Percentiles rank a stretch among this genome's conserved stretches.
These are phyloP conservation scores for Phyllosticta citrichinensis DNA, from an alignment of 2,329 filamentous ascomycete species.

Conservation along the genomic window DNA sequence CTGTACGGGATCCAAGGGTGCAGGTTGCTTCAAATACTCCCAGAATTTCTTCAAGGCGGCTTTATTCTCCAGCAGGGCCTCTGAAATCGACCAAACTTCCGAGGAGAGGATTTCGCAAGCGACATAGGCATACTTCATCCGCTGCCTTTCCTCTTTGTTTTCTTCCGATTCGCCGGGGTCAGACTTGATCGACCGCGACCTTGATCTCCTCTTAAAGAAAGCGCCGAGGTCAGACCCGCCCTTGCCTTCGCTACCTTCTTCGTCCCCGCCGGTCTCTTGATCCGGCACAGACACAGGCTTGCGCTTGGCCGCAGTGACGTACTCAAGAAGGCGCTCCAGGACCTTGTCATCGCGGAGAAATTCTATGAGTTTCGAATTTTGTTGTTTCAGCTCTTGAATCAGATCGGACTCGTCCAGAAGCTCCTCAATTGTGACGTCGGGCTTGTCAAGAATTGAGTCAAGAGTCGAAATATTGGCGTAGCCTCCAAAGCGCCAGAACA, in stretches of 20 bases:
- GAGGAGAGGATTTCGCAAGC: constrained; percentile 89
- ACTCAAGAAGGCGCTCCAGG: constrained; percentile 76
- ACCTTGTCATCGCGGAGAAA: constrained; percentile 82
- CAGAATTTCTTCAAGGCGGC: constrained; percentile 75
- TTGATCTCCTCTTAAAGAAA: constrained; percentile 37
- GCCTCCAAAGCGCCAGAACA: constrained; percentile 99
- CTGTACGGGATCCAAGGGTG: constrained; percentile 83
- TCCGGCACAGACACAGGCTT: constrained; percentile 30
- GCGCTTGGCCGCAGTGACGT: constrained; percentile 69
- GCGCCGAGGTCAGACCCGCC: constrained; percentile 24
- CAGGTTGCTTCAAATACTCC: constrained; percentile 74
- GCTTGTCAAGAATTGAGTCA: constrained; percentile 92
- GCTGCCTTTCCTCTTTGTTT: constrained; percentile 79
- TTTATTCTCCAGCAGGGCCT: constrained; percentile 79
- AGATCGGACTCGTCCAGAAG: constrained; percentile 91
- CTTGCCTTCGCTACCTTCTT: constrained; percentile 36
- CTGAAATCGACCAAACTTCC: constrained; percentile 94
- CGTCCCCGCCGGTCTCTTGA: constrained; percentile 18
- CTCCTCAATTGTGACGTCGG: constrained; percentile 88
- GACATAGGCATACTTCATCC: constrained; percentile 88
- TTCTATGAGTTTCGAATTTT: constrained; percentile 95
- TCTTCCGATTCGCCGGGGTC: constrained; percentile 36
- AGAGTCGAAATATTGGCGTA: constrained; percentile 97
- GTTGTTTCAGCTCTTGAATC: constrained; percentile 95
- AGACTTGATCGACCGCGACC: constrained; percentile 34